phyloP scores from a whole-genome alignment of 1,284 basidiomycete genomes.

The Puccinia coronata region DNA sequence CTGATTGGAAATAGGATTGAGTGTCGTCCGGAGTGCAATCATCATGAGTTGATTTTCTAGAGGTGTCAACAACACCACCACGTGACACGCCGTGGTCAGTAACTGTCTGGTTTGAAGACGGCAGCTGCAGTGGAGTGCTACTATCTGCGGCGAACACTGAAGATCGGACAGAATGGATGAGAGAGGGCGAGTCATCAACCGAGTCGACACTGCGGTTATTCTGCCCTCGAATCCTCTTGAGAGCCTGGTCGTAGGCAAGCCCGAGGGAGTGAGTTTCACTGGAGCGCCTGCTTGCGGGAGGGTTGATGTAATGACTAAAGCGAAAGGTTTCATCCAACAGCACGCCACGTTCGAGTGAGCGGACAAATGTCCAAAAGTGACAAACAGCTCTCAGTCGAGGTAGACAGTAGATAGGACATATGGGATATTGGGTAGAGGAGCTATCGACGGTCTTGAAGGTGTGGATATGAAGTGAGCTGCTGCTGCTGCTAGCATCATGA shows the following conservation, averaged over 20 bases:
- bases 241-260: constrained; percentile 22
- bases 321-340: constrained; percentile 71
- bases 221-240: constrained; percentile 12
- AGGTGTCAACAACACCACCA: neutral
- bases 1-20: neutral
- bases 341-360: constrained; percentile 76
- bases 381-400: constrained; percentile 78
- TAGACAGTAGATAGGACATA: constrained; percentile 68
- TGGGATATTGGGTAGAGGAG: constrained; percentile 53
- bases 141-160: neutral
- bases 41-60: neutral
- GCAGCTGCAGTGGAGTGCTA: too few species aligned
- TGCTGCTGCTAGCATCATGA: constrained; percentile 51
- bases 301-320: constrained; percentile 21
- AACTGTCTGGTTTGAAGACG: neutral
- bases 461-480: constrained; percentile 53
- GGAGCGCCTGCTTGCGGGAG: neutral
- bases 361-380: constrained; percentile 84
- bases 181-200: neutral
- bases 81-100: too few species aligned
- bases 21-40: neutral
- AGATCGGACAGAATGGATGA: constrained; percentile 26
- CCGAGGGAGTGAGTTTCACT: constrained; percentile 22
- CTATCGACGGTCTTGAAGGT: constrained; percentile 55
- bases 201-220: constrained; percentile 19